A percentile compares a stretch with the other conserved stretches of the same genome.
Evolutionary conservation across 148 eudicot genomes (phyloP).

Genomic region (Vaccinium vitisidaea): DNA sequence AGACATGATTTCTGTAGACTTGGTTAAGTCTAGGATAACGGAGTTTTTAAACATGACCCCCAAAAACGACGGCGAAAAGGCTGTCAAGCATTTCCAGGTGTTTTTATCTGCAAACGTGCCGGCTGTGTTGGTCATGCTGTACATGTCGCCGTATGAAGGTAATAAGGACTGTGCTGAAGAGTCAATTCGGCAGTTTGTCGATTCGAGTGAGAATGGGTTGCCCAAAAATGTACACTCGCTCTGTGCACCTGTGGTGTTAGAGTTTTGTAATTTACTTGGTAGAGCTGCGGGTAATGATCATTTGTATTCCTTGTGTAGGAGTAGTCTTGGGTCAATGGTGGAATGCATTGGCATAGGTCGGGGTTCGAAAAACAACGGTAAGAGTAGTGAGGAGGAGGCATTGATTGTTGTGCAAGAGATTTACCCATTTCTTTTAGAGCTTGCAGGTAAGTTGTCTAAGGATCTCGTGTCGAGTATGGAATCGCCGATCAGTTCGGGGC

Average conservation of each 20-base stretch:
- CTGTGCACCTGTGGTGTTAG: slow-evolving; percentile 54
- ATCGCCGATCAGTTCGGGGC: slow-evolving; percentile 22
- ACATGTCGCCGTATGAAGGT: slow-evolving; percentile 36
- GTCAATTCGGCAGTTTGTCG: slow-evolving; percentile 47
- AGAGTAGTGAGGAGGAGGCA: not conserved
- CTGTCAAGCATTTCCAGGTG: slow-evolving; percentile 35
- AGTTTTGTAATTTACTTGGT: slow-evolving; percentile 62
- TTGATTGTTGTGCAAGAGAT: slow-evolving; percentile 40
- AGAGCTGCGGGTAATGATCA: slow-evolving; percentile 31
- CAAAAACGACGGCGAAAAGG: slow-evolving; percentile 9
- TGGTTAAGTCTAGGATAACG: not conserved
- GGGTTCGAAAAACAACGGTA: slow-evolving; percentile 9
- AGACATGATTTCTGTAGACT: not conserved
- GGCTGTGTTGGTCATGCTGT: slow-evolving; percentile 57
- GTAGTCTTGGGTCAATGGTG: slow-evolving; percentile 58
- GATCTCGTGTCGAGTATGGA: slow-evolving; percentile 29
- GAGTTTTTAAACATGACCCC: slow-evolving; percentile 28
- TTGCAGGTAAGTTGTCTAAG: slow-evolving; percentile 38
- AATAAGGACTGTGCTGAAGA: slow-evolving; percentile 44
- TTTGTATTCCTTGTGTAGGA: slow-evolving; percentile 55
- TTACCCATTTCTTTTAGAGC: slow-evolving; percentile 54
- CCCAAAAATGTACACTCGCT: slow-evolving; percentile 12
- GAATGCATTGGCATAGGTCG: slow-evolving; percentile 24
- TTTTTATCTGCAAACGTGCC: slow-evolving; percentile 54
- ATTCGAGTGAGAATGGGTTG: slow-evolving; percentile 16